Base-by-base conservation (phyloP, 2,329 filamentous ascomycete species). In the Aspergillus ustus region DNA sequence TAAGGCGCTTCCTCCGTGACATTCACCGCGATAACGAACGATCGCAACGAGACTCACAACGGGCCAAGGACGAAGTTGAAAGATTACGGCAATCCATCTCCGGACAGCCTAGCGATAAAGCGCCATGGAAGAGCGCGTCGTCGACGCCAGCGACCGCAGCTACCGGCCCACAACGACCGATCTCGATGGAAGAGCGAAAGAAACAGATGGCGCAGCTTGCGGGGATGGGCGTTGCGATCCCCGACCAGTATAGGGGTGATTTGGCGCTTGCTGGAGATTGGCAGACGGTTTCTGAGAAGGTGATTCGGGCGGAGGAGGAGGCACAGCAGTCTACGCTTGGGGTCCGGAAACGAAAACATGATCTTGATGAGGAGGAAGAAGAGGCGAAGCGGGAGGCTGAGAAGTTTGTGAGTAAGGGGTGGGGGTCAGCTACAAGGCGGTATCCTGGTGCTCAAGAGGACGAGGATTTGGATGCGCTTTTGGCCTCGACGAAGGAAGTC, bases 181-280 rank as follows among this genome's bases (percentile, higher is more conserved):
- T 83, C 2, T 84, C 84, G 1, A 78, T 87, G 20, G 85, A 88
- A 8, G 90, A 96, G 66, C 82, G 92, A 59, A 94, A 94, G 77
- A 85, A 84, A 58, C 95, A 99, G 78, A 86, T 96, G 71, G 89
- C 93, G 65, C 93, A 98, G 77, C 82, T 99, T 11, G 93, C 90
- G 4, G 91, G 90, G 40, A 85, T 99, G 83, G 95, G 95, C 0
- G 88, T 99, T 52, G 87, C 88, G 51, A 86, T 98, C 57, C 95
- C 95, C 0, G 88, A 91, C 49, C 88, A 91, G 66, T 88, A 92
- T 60, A 84, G 92, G 62, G 83, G 85, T 2, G 91, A 95, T 62
- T 88, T 97, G 86, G 93, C 93, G 5, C 88, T 97, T 81, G 89
- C 90, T 4, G 92, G 95, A 34, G 91, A 96, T 57, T 99, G 94